These are phyloP conservation scores for Vanrija pseudolonga DNA, from an alignment of 1,284 basidiomycete species.

Conservation along the genomic window DNA sequence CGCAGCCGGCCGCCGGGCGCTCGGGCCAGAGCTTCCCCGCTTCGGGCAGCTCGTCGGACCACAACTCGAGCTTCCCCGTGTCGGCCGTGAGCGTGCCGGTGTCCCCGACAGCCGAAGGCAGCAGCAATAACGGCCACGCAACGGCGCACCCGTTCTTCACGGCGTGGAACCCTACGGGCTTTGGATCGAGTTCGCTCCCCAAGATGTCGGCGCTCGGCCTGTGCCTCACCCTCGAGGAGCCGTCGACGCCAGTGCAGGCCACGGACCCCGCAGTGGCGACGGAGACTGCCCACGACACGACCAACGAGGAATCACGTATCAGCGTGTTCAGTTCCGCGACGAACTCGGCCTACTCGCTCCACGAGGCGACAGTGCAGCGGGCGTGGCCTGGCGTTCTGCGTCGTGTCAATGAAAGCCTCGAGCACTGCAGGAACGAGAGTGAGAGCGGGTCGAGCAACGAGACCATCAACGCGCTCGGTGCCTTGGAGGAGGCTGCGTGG, in stretches of 20 bases:
- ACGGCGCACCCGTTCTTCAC: not conserved
- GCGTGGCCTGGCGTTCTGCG: slow-evolving; percentile 21
- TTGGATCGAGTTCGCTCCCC: not conserved
- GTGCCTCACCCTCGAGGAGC: slow-evolving; percentile 1
- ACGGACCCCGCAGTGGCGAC: no score
- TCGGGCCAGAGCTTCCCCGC: not conserved
- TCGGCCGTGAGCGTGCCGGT: not conserved
- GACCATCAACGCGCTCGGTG: not conserved
- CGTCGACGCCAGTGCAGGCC: not conserved
- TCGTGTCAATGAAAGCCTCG: slow-evolving; percentile 6
- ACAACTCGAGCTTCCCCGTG: slow-evolving; percentile 4
- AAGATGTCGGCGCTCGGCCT: not conserved
- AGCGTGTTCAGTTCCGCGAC: slow-evolving; percentile 3
- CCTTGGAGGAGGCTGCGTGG: slow-evolving; percentile 5
- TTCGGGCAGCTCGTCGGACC: not conserved
- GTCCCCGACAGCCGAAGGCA: not conserved
- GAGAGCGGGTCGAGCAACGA: not conserved
- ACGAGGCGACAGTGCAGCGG: slow-evolving; percentile 22
- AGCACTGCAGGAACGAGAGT: not conserved
- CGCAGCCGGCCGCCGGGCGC: not conserved
- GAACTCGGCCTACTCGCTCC: slow-evolving; percentile 8
- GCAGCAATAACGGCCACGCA: not conserved
- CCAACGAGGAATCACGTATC: not conserved
- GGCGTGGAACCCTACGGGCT: not conserved
- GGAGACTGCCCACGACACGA: not conserved